A percentile compares a stretch with the other conserved stretches of the same genome.
Evolutionary conservation across 164 flowering plant species (phyloP).

Genomic region (Dillenia turbinata): DNA sequence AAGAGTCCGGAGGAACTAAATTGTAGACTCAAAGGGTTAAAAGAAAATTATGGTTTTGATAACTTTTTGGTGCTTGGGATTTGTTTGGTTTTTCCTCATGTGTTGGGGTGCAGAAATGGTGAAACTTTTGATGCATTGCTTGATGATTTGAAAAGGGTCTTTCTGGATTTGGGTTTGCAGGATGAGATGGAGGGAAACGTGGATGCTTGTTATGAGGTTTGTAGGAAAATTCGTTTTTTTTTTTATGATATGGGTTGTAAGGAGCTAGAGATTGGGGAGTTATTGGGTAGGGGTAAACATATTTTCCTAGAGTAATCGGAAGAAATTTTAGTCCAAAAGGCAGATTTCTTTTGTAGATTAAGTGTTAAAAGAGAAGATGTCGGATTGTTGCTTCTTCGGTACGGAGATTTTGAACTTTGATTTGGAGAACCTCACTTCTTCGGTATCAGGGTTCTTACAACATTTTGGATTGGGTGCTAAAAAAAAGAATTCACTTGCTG

Average conservation of each 20-base stretch:
- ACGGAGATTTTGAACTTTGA: conserved; percentile 48
- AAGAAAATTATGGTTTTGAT: conserved; percentile 35
- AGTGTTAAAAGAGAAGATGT: conserved; percentile 29
- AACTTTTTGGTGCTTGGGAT: conserved; percentile 35
- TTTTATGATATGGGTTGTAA: conserved; percentile 59
- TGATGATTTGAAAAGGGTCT: conserved; percentile 45
- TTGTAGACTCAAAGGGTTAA: conserved; percentile 26
- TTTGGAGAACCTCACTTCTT: conserved; percentile 30
- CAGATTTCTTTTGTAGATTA: conserved; percentile 48
- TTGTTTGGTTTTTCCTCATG: conserved; percentile 59
- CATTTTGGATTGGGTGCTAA: conserved; percentile 42
- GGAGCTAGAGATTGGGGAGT: conserved; percentile 42
- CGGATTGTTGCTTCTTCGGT: conserved; percentile 40
- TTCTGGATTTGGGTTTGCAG: conserved; percentile 37
- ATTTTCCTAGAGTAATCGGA: conserved; percentile 38
- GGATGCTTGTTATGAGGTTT: conserved; percentile 49
- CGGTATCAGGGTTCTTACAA: conserved; percentile 37
- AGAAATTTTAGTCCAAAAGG: conserved; percentile 45
- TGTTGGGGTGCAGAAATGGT: conserved; percentile 28
- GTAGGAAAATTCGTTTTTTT: conserved; percentile 51
- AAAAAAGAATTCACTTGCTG: conserved; percentile 22
- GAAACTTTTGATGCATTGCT: conserved; percentile 31
- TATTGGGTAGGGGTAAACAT: conserved; percentile 31
- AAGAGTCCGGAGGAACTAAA: conserved; percentile 17
- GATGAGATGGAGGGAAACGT: conserved; percentile 38